Evolutionary conservation across 306 rosid species (phyloP).

Genomic region (Quercus robur): DNA sequence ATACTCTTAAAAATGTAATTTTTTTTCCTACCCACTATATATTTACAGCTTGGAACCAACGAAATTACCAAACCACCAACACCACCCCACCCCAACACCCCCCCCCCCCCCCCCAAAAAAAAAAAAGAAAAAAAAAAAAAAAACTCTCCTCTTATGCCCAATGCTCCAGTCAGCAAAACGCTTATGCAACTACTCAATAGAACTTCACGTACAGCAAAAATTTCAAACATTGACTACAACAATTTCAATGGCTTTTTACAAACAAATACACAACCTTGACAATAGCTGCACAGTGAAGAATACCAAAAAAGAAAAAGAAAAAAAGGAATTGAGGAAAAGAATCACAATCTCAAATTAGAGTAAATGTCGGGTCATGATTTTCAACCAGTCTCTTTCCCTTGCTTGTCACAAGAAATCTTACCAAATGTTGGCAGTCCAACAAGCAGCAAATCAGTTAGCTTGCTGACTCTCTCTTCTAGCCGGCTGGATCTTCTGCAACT

Average conservation of each 20-base stretch:
- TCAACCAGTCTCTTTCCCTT: slow-evolving; percentile 35
- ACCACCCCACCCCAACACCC: rapidly evolving
- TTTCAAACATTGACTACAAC: slow-evolving; percentile 41
- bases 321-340: slow-evolving; percentile 22
- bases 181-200: slow-evolving; percentile 22
- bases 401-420: slow-evolving; percentile 41
- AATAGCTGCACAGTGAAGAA: slow-evolving; percentile 31
- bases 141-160: slow-evolving; percentile 10
- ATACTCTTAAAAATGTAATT: no score
- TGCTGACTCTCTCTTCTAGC: slow-evolving; percentile 27
- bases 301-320: slow-evolving; percentile 4
- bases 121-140: not conserved
- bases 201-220: slow-evolving; percentile 29
- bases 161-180: slow-evolving; percentile 19
- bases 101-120: no score
- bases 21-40: no score
- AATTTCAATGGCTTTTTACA: slow-evolving; percentile 53
- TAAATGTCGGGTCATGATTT: slow-evolving; percentile 39
- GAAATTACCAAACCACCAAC: no score
- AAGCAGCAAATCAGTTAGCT: slow-evolving; percentile 40
- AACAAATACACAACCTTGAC: slow-evolving; percentile 50
- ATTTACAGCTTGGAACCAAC: no score
- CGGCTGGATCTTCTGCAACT: slow-evolving; percentile 40
- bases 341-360: slow-evolving; percentile 46
- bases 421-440: slow-evolving; percentile 29